Conservation (phyloP, 768 basidiomycete genomes). For the Ramaria rubella region DNA sequence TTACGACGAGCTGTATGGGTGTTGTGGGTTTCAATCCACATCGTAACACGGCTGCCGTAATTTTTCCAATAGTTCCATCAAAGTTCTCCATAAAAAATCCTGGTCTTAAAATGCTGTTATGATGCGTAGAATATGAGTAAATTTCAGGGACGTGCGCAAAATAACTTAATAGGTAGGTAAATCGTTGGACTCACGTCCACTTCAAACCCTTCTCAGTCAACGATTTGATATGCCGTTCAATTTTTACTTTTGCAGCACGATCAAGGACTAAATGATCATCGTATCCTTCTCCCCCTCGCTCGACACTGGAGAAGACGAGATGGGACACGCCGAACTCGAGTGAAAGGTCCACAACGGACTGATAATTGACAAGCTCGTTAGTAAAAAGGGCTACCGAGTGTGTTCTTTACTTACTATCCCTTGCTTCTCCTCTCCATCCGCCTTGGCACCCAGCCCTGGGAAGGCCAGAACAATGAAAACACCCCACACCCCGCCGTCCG, state of each 20-base stretch:
- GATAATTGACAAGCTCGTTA: neutral
- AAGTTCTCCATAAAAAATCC: conserved; percentile 42
- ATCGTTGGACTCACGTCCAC: conserved; percentile 31
- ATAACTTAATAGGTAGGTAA: neutral
- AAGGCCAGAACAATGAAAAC: conserved; percentile 35
- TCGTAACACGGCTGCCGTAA: conserved; percentile 30
- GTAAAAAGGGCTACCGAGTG: neutral
- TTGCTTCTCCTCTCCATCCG: conserved; percentile 33
- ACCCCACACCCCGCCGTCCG: conserved; percentile 32
- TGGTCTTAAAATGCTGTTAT: neutral
- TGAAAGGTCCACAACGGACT: conserved; percentile 33
- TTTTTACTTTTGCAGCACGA: conserved; percentile 30
- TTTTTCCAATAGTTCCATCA: conserved; percentile 30
- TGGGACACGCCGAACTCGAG: conserved; percentile 29
- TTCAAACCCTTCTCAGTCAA: conserved; percentile 26
- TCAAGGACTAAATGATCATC: conserved; percentile 27
- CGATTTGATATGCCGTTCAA: conserved; percentile 31
- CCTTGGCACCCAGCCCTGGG: conserved; percentile 29
- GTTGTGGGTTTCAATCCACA: conserved; percentile 29
- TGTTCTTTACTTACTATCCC: conserved; percentile 29
- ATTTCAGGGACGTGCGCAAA: too few relatives aligned
- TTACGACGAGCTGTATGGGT: conserved; percentile 30
- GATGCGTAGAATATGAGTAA: neutral
- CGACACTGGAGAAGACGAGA: conserved; percentile 33
- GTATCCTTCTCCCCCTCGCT: conserved; percentile 31